A percentile compares a stretch with the other conserved stretches of the same genome.
phyloP scores from a whole-genome alignment of 2,329 filamentous ascomycete genomes.

The Dactylonectria macrodidyma region DNA sequence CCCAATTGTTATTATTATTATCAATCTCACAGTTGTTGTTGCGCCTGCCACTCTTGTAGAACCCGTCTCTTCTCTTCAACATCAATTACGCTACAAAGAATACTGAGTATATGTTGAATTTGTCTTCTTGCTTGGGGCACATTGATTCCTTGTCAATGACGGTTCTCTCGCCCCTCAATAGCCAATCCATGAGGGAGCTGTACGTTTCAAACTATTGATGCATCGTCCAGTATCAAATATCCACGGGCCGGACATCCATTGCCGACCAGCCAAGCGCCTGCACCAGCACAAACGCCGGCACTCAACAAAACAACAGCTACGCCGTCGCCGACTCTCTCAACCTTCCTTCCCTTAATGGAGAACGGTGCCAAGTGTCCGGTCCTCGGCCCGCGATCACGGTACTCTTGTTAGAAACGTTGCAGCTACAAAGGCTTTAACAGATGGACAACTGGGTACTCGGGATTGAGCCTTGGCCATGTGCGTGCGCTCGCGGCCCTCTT shows the following conservation, averaged over 20 bases:
- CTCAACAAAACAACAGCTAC: conserved; percentile 12
- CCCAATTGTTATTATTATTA: neutral
- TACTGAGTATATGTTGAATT: neutral
- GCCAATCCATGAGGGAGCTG: neutral
- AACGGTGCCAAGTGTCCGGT: conserved; percentile 9
- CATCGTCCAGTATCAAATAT: conserved; percentile 13
- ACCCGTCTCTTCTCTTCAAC: neutral
- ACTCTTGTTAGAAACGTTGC: conserved; percentile 16
- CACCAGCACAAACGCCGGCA: conserved; percentile 1
- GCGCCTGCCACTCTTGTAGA: conserved; percentile 12
- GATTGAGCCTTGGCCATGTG: conserved; percentile 2
- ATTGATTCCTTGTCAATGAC: neutral
- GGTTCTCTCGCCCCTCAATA: neutral
- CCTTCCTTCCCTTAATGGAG: neutral
- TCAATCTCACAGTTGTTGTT: neutral
- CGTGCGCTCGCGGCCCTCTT: neutral
- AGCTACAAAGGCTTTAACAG: conserved; percentile 7
- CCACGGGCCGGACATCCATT: conserved; percentile 15
- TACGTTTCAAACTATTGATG: neutral
- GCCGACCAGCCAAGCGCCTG: conserved; percentile 14
- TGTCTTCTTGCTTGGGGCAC: neutral
- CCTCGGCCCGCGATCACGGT: conserved; percentile 41
- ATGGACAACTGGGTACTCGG: conserved; percentile 11
- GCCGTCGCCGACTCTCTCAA: conserved; percentile 16
- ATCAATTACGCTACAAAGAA: neutral